These are phyloP conservation scores for Talaromyces rugulosus DNA, from an alignment of 2,329 filamentous ascomycete species.

Conservation along the genomic window DNA sequence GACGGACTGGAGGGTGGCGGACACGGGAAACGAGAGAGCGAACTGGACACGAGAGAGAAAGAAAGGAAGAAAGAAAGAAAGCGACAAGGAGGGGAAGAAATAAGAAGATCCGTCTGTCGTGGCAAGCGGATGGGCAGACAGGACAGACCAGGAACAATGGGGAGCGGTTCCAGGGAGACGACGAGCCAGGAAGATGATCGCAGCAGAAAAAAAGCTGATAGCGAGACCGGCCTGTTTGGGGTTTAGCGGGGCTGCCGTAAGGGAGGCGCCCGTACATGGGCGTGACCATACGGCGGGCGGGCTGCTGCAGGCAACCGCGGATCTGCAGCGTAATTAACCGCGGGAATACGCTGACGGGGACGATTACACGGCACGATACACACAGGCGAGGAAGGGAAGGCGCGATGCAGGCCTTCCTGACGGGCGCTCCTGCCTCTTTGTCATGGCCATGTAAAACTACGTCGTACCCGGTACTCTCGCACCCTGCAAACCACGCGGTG, in stretches of 20 bases:
- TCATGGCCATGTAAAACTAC: too few relatives aligned
- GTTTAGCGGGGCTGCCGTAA: not conserved
- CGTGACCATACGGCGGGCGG: not conserved
- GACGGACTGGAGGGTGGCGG: slow-evolving; percentile 14
- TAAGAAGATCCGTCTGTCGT: not conserved
- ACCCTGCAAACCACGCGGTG: not conserved
- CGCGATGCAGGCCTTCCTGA: not conserved
- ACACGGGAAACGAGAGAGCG: slow-evolving; percentile 12
- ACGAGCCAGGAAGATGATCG: not conserved
- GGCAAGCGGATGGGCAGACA: not conserved
- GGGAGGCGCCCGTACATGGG: not conserved
- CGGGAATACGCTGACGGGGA: not conserved
- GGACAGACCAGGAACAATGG: not conserved
- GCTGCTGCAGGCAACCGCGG: not conserved
- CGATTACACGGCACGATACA: not conserved
- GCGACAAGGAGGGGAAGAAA: slow-evolving; percentile 2
- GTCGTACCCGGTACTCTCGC: not conserved
- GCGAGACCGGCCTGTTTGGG: not conserved
- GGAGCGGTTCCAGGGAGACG: not conserved
- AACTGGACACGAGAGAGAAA: slow-evolving; percentile 4
- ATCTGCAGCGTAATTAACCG: not conserved
- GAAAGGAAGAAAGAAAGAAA: slow-evolving; percentile 12
- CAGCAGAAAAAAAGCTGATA: not conserved
- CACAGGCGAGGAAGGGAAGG: not conserved
- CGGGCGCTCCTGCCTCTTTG: not conserved